Base-by-base conservation (phyloP, 805 yeast species). In the Suhomyces sp. region DNA sequence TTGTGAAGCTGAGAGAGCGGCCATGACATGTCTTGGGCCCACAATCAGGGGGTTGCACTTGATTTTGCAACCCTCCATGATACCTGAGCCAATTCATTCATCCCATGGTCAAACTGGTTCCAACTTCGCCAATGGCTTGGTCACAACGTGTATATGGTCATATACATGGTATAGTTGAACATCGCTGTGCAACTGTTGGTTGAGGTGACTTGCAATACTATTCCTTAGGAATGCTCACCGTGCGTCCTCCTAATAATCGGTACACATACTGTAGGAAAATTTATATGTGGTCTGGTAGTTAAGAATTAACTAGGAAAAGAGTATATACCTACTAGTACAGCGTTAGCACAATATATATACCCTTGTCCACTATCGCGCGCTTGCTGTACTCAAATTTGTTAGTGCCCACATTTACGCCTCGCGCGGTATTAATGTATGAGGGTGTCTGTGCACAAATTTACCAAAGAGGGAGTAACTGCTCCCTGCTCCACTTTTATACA, bases 321-420 rank as follows among this genome's bases (percentile, higher is more conserved):
- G 36, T 19, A 24, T 33, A 19, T 24, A 33, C 25, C 21, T n/a
- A n/a, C n/a, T n/a, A 18, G 31, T 18, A 14, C 28, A 28, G 28
- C 13, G 28, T 25, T 25, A 25, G 14, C 25, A 26, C 36, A 24
- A 33, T 25, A 14, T 33, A 24, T 33, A 33, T 33, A 33, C 22
- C 20, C 13, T 18, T 20, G 31, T n/a, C n/a, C 13, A 24, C 15
- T 24, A 19, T 17, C 36, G 31, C 29, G 35, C 34, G 26, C 29
- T 42, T 42, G 44, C 44, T 39, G 40, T 42, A 37, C 46, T 42
- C 29, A 40, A 13, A 30, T 29, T 33, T 38, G 45, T 43, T 43
- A 43, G 47, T 40, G 39, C 46, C 31, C 24, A 25, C 22, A 31
- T 28, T 37, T 43, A 43, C 47, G 16, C 38, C 12, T 17, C 29